These are phyloP conservation scores for Cordyceps fumosorosea DNA, from an alignment of 2,329 filamentous ascomycete genomes.

Conservation along the genomic window DNA sequence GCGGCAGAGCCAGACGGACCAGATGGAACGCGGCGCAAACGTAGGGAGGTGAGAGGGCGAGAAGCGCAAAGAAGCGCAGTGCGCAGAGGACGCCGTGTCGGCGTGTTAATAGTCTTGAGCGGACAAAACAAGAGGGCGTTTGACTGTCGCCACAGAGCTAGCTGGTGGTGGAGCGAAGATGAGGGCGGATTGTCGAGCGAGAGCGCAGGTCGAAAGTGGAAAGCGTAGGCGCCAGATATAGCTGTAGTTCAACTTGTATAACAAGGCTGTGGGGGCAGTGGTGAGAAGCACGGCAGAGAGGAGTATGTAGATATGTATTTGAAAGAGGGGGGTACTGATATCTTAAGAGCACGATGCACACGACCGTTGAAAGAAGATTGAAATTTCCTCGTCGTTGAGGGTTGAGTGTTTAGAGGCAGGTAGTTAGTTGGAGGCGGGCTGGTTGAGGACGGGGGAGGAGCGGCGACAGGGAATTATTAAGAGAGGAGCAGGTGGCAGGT, in stretches of 20 bases:
- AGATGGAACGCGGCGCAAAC: conserved; percentile 1
- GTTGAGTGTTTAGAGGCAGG: background rate
- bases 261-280: background rate
- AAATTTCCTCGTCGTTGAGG: background rate
- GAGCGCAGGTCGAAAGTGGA: background rate
- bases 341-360: background rate
- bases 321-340: background rate
- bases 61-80: conserved; percentile 14
- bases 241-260: background rate
- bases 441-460: background rate
- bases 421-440: background rate
- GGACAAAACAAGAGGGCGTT: conserved; percentile 19
- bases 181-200: background rate
- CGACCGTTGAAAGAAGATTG: background rate
- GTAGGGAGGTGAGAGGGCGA: background rate
- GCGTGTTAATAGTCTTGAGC: conserved; percentile 15
- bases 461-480: conserved; percentile 9
- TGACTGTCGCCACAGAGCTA: conserved; percentile 16
- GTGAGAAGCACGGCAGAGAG: background rate
- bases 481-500: conserved; percentile 1
- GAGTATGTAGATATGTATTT: background rate
- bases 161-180: conserved; percentile 10
- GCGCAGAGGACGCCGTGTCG: conserved; percentile 19
- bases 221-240: background rate
- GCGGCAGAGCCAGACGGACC: background rate